Base-by-base conservation (phyloP, 2,329 filamentous ascomycete genomes). In the Talaromyces piceae region DNA sequence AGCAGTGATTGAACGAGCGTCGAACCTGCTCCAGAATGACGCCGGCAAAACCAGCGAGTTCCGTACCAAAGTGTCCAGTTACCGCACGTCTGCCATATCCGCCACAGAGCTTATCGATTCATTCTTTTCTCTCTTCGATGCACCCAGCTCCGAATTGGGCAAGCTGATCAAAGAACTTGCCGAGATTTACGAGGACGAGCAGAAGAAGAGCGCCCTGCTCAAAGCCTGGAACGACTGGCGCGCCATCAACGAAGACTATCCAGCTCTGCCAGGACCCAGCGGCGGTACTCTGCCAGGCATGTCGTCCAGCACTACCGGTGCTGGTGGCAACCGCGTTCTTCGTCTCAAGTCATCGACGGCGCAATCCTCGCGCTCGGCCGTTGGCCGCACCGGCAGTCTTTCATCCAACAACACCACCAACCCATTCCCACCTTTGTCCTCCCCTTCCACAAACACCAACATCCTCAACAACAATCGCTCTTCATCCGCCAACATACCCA, bases 211-310 rank as follows among this genome's bases (percentile, higher is more conserved):
- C 48, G 77, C 75, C 0, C 73, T 98, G 3, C 80, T 90, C 23
- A 86, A 86, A 61, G 88, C 91, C 1, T 96, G 91, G 90, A 88
- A 89, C 59, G 88, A 95, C 69, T 96, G 91, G 88, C 88, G 88
- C 44, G 90, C 90, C 31, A 93, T 95, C 70, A 94, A 95, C 58
- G 91, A 96, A 68, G 91, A 96, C 66, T 97, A 96, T 59, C 91
- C 91, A 0, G 88, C 87, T 1, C 75, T 97, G 1, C 91, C 91
- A 1, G 86, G 86, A 0, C 78, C 88, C 0, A 79, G 80, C 50
- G n/a, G n/a, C n/a, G 85, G 86, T 47, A 81, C 85, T 69, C 77
- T 83, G 31, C 83, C 84, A 23, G 73, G 72, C 4, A 68, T 76
- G 43, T 68, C 71, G 2, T 30, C 44, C 5, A 20, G 66, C 53